Evolutionary conservation across 2,329 filamentous ascomycete genomes (phyloP).

Genomic region (Scopulariopsis brevicaulis): DNA sequence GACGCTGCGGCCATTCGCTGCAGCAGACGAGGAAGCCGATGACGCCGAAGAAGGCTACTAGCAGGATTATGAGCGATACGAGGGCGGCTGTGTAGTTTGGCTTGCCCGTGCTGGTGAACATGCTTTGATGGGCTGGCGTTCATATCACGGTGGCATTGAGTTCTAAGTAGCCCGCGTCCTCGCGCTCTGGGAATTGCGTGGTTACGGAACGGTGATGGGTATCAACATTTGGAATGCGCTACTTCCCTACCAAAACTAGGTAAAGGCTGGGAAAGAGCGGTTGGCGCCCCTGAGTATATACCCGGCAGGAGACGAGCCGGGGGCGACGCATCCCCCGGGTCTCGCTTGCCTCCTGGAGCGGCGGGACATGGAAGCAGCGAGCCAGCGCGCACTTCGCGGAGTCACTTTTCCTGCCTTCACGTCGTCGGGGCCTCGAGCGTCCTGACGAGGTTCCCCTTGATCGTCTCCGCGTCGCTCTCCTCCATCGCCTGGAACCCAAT

Average conservation of each 20-base stretch:
- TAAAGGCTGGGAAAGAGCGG: neutral
- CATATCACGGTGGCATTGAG: neutral
- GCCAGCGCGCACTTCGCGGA: neutral
- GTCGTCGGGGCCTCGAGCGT: slow-evolving; percentile 27
- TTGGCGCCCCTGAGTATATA: neutral
- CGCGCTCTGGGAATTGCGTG: neutral
- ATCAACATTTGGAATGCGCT: neutral
- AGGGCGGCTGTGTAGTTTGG: slow-evolving; percentile 1
- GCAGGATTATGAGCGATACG: slow-evolving; percentile 2
- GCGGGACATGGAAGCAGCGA: neutral
- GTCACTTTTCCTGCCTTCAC: slow-evolving; percentile 7
- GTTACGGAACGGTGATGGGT: neutral
- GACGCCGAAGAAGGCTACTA: neutral
- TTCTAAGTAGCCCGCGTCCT: neutral
- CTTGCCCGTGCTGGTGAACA: neutral
- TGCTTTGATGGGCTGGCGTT: neutral
- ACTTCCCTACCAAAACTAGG: neutral
- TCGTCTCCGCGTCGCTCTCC: slow-evolving; percentile 41
- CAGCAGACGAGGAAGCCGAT: slow-evolving; percentile 1
- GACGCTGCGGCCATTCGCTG: neutral
- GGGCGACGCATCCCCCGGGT: neutral
- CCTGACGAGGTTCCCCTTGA: slow-evolving; percentile 47
- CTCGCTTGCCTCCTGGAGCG: neutral
- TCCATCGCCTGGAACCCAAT: slow-evolving; percentile 59
- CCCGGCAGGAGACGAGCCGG: neutral